Conservation (phyloP, 2,329 filamentous ascomycete genomes). For the Aspergillus ochraceus region DNA sequence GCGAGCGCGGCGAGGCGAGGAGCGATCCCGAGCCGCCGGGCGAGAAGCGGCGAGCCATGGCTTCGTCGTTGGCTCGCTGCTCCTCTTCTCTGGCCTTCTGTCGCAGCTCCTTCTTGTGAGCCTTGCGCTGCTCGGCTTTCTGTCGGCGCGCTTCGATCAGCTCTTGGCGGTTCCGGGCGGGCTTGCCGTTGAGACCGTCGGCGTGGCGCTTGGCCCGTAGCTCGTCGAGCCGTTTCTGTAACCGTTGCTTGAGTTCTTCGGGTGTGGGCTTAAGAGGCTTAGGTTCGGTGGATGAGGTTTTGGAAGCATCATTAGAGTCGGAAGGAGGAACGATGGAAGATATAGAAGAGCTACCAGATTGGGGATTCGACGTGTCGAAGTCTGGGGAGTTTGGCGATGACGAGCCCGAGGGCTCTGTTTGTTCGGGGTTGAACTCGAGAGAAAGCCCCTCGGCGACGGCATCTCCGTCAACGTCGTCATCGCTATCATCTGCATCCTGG, state of each 20-base stretch:
- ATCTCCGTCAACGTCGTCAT: slow-evolving; percentile 37
- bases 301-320: slow-evolving; percentile 27
- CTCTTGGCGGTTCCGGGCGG: slow-evolving; percentile 83
- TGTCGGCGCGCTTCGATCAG: slow-evolving; percentile 84
- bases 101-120: slow-evolving; percentile 83
- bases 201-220: slow-evolving; percentile 85
- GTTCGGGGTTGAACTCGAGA: slow-evolving; percentile 44
- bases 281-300: slow-evolving; percentile 39
- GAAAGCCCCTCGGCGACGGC: slow-evolving; percentile 51
- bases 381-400: slow-evolving; percentile 58
- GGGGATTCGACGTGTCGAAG: slow-evolving; percentile 53
- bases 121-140: slow-evolving; percentile 83
- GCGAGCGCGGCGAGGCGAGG: slow-evolving; percentile 54
- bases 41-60: slow-evolving; percentile 54
- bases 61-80: slow-evolving; percentile 60
- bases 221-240: slow-evolving; percentile 80
- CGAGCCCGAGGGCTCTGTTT: slow-evolving; percentile 41
- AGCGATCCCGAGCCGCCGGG: slow-evolving; percentile 61
- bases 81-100: slow-evolving; percentile 77
- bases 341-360: slow-evolving; percentile 63
- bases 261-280: slow-evolving; percentile 69
- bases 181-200: slow-evolving; percentile 76
- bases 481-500: slow-evolving; percentile 26
- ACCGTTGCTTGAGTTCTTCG: slow-evolving; percentile 71
- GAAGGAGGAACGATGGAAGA: slow-evolving; percentile 61